A percentile compares a stretch with the other conserved stretches of the same genome.
These are phyloP conservation scores for Draba incana DNA, from an alignment of 345 rosid genomes.

Conservation along the genomic window DNA sequence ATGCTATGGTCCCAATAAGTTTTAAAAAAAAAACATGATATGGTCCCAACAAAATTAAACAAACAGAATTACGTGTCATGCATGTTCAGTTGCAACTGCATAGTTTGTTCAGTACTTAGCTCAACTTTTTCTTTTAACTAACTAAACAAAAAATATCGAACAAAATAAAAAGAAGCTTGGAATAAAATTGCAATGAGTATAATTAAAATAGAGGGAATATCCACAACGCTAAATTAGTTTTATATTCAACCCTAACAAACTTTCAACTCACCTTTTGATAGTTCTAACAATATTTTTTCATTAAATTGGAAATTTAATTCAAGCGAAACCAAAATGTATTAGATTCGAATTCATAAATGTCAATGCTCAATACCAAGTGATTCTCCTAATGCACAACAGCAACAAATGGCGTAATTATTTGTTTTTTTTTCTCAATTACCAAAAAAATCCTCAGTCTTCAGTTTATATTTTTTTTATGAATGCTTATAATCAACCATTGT, in stretches of 20 bases:
- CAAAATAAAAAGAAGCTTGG: constrained; percentile 22
- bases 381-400: constrained; percentile 6
- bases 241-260: constrained; percentile 39
- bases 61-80: constrained; percentile 11
- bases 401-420: not conserved
- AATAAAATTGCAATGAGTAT: constrained; percentile 32
- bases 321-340: not conserved
- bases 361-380: not conserved
- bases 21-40: not conserved
- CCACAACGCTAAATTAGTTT: constrained; percentile 24
- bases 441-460: no score
- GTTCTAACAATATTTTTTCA: constrained; percentile 35
- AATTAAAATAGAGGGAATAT: constrained; percentile 33
- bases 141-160: constrained; percentile 10
- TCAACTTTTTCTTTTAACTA: constrained; percentile 12
- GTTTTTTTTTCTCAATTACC: not conserved
- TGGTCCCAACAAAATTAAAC: constrained; percentile 37
- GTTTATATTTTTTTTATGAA: no score
- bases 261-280: constrained; percentile 38
- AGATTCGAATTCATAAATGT: not conserved
- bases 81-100: constrained; percentile 41
- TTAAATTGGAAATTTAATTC: constrained; percentile 26
- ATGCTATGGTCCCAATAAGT: constrained; percentile 33
- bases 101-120: constrained; percentile 40
- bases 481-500: not conserved